Evolutionary conservation across 164 flowering plant species (phyloP).

Genomic region (Stephania yunnanensis): DNA sequence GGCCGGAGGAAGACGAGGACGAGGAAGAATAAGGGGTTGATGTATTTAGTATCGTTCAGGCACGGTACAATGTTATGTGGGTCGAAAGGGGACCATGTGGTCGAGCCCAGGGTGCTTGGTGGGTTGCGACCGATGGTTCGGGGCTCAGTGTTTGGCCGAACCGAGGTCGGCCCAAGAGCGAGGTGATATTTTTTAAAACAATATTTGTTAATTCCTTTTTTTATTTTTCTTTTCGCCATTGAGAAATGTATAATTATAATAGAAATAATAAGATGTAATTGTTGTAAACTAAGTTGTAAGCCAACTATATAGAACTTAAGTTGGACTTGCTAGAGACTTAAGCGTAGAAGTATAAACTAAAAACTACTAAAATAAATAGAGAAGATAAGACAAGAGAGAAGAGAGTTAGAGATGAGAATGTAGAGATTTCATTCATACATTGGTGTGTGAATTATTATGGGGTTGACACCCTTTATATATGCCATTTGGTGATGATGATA

Average conservation of each 20-base stretch:
- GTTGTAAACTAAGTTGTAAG: too few relatives aligned
- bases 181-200: background rate
- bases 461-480: too few relatives aligned
- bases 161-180: background rate
- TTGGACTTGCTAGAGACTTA: too few relatives aligned
- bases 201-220: background rate
- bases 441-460: too few relatives aligned
- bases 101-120: slow-evolving; percentile 17
- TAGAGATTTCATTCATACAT: too few relatives aligned
- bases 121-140: slow-evolving; percentile 6
- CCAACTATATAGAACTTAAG: too few relatives aligned
- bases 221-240: background rate
- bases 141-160: slow-evolving; percentile 8
- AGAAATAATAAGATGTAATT: too few relatives aligned
- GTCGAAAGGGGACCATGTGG: slow-evolving; percentile 24
- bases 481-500: too few relatives aligned
- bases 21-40: slow-evolving; percentile 7
- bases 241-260: background rate
- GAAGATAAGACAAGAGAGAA: too few relatives aligned
- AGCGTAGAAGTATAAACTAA: too few relatives aligned
- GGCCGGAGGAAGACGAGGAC: slow-evolving; percentile 19
- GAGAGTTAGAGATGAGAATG: too few relatives aligned
- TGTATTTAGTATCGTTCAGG: slow-evolving; percentile 24
- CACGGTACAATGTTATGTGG: slow-evolving; percentile 26
- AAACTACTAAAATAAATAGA: too few relatives aligned